Conservation (phyloP, 31 red algal species). For the Endocladia muricata region DNA sequence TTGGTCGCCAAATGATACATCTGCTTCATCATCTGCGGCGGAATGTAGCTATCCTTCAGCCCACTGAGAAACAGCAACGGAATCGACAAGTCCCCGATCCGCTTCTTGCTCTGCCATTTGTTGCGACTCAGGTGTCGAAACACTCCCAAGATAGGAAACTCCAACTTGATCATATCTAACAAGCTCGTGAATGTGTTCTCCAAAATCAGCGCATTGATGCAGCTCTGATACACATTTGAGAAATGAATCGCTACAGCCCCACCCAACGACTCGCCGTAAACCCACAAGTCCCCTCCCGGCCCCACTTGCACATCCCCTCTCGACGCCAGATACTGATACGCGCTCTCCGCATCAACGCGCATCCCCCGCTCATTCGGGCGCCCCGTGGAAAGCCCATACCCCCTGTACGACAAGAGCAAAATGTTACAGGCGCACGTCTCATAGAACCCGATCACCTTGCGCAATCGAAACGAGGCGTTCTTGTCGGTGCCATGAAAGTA, state of each 20-base stretch:
- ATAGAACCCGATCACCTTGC: conserved; percentile 75
- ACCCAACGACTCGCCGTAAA: conserved; percentile 91
- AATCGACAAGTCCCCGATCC: conserved; percentile 51
- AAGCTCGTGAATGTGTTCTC: conserved; percentile 97
- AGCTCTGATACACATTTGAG: conserved; percentile 66
- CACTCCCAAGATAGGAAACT: conserved; percentile 77
- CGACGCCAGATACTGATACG: conserved; percentile 71
- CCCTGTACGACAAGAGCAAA: conserved; percentile 81
- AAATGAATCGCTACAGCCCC: conserved; percentile 91
- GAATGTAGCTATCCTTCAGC: conserved; percentile 81
- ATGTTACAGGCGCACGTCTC: conserved; percentile 78
- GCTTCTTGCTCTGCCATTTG: conserved; percentile 72
- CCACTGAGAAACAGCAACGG: conserved; percentile 91
- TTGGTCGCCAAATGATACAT: conserved; percentile 61
- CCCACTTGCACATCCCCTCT: conserved; percentile 62
- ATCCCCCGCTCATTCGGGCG: conserved; percentile 85
- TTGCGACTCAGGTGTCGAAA: conserved; percentile 80
- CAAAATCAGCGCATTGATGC: conserved; percentile 80
- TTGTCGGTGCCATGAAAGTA: conserved; percentile 98
- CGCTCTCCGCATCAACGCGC: conserved; percentile 79
- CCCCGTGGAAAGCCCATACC: conserved; percentile 77
- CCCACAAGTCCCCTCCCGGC: conserved; percentile 54
- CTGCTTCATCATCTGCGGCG: conserved; percentile 92
- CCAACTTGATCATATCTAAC: conserved; percentile 94
- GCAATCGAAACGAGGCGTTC: conserved; percentile 85